Conservation (phyloP, 2,329 filamentous ascomycete species). For the Graphilbum ipis-grandicollis region DNA sequence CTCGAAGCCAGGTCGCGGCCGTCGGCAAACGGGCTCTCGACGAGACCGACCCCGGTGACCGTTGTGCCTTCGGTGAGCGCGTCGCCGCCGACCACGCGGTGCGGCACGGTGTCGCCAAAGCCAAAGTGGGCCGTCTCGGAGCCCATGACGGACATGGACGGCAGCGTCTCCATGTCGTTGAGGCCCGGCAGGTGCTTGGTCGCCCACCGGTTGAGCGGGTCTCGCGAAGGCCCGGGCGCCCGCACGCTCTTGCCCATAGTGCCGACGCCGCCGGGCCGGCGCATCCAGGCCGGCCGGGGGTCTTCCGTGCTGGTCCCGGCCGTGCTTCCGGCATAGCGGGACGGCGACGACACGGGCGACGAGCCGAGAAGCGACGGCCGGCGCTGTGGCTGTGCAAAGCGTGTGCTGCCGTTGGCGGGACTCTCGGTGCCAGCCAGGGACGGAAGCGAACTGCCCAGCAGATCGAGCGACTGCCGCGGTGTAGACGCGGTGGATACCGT, state of each 20-base stretch:
- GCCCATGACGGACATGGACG: slow-evolving; percentile 48
- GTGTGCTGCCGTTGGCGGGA: slow-evolving; percentile 5
- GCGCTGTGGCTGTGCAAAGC: slow-evolving; percentile 17
- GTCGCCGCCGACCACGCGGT: slow-evolving; percentile 14
- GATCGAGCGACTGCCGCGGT: slow-evolving; percentile 47
- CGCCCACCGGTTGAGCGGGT: slow-evolving; percentile 71
- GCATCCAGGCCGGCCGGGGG: slow-evolving; percentile 42
- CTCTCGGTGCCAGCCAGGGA: not conserved
- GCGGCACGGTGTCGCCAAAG: slow-evolving; percentile 22
- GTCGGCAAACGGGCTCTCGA: slow-evolving; percentile 30
- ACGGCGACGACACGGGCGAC: slow-evolving; percentile 16
- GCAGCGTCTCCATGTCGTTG: slow-evolving; percentile 48
- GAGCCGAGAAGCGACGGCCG: slow-evolving; percentile 16
- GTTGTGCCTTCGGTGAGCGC: no score
- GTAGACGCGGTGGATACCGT: slow-evolving; percentile 50
- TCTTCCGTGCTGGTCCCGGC: slow-evolving; percentile 13
- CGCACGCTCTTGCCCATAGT: slow-evolving; percentile 56
- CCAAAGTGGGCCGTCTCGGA: slow-evolving; percentile 42
- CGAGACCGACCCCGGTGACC: slow-evolving; percentile 16
- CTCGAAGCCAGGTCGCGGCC: slow-evolving; percentile 22
- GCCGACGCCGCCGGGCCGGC: slow-evolving; percentile 76
- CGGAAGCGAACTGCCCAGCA: slow-evolving; percentile 24
- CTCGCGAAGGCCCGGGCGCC: slow-evolving; percentile 65
- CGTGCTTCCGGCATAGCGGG: slow-evolving; percentile 20
- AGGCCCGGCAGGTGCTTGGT: slow-evolving; percentile 69